These are phyloP conservation scores for Chaetomium olivaceum DNA, from an alignment of 2,329 filamentous ascomycete species.

Conservation along the genomic window DNA sequence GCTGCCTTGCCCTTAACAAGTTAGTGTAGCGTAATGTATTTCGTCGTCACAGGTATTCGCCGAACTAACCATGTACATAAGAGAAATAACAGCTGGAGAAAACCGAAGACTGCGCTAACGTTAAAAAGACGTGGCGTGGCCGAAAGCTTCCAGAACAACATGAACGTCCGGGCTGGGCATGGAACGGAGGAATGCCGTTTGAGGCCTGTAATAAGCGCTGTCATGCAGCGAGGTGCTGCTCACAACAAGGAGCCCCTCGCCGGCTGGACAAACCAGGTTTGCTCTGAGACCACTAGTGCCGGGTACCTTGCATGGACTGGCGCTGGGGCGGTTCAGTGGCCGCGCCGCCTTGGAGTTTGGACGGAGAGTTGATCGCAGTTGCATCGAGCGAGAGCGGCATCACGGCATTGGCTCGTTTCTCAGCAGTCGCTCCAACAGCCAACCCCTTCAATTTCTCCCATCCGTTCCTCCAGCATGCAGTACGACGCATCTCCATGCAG, in stretches of 20 bases:
- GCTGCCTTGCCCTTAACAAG: neutral
- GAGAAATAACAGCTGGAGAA: conserved; percentile 11
- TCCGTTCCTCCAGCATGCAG: conserved; percentile 29
- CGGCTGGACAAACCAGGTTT: conserved; percentile 24
- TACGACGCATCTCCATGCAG: conserved; percentile 27
- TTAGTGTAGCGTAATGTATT: too few relatives aligned
- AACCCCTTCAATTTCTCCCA: conserved; percentile 32
- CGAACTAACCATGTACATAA: too few relatives aligned
- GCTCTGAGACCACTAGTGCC: conserved; percentile 26
- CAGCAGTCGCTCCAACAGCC: conserved; percentile 14
- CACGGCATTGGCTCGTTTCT: conserved; percentile 28
- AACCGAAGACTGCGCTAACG: conserved; percentile 14
- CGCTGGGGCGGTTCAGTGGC: conserved; percentile 11
- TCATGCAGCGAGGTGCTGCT: conserved; percentile 18
- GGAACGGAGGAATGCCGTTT: conserved; percentile 7
- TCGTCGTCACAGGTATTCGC: conserved; percentile 4
- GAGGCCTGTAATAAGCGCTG: conserved; percentile 12
- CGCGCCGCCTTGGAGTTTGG: conserved; percentile 19
- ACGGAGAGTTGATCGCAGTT: conserved; percentile 26
- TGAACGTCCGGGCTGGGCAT: conserved; percentile 11
- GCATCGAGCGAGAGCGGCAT: conserved; percentile 19
- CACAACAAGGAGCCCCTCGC: conserved; percentile 7
- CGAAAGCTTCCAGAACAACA: conserved; percentile 31
- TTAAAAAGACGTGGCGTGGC: neutral
- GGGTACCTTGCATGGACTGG: conserved; percentile 34